These are phyloP conservation scores for Teratosphaeria epicoccoides DNA, from an alignment of 2,329 filamentous ascomycete genomes.

Conservation along the genomic window DNA sequence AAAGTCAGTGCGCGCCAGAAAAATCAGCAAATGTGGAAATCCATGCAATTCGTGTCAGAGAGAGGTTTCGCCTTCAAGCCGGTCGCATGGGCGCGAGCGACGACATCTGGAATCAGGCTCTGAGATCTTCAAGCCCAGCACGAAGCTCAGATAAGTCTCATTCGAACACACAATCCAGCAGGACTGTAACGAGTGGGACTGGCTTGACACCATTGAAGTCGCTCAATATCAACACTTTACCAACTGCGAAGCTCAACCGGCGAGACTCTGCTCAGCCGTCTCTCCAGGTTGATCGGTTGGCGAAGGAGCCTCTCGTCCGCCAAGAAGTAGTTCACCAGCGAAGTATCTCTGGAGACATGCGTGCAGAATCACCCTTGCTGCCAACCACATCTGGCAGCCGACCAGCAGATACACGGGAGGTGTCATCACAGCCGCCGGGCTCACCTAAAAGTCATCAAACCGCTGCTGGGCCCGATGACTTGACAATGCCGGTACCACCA, in stretches of 20 bases:
- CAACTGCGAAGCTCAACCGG: constrained; percentile 1
- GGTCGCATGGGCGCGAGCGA: constrained; percentile 6
- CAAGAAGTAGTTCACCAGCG: constrained; percentile 9
- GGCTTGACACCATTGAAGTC: constrained; percentile 18
- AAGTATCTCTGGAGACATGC: constrained; percentile 2
- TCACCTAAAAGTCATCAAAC: not conserved
- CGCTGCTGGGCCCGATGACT: constrained; percentile 2
- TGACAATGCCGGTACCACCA: constrained; percentile 6
- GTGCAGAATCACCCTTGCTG: constrained; percentile 12
- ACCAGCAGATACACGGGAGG: not conserved
- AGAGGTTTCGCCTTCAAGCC: not conserved
- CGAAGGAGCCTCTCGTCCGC: constrained; percentile 7
- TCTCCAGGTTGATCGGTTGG: constrained; percentile 3
- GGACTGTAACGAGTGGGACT: constrained; percentile 17
- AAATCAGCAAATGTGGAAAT: not conserved
- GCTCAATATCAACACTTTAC: constrained; percentile 19
- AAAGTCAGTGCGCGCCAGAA: too few species aligned
- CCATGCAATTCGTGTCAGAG: not conserved
- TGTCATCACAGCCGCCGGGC: not conserved
- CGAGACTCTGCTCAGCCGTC: constrained; percentile 8
- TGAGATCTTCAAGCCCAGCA: constrained; percentile 9
- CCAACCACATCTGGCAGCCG: constrained; percentile 4
- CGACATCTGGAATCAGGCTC: constrained; percentile 18
- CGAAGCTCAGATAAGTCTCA: not conserved
- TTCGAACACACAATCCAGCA: constrained; percentile 5